Conservation (phyloP, 1,284 basidiomycete species). For the Exsudoporus floridanus region DNA sequence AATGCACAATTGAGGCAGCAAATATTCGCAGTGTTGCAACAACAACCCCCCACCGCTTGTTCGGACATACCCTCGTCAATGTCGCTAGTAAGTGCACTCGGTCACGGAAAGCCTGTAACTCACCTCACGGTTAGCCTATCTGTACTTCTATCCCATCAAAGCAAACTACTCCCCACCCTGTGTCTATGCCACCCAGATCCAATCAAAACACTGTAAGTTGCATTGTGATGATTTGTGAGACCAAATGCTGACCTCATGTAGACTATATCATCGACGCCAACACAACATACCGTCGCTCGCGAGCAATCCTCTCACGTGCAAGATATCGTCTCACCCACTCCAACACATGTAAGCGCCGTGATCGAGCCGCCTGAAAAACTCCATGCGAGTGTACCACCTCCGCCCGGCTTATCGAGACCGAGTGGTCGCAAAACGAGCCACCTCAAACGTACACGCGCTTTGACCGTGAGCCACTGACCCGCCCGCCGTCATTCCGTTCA, state of each 20-base stretch:
- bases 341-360: neutral
- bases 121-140: constrained; percentile 7
- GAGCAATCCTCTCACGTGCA: neutral
- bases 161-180: neutral
- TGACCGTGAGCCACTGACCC: constrained; percentile 4
- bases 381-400: constrained; percentile 8
- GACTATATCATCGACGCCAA: constrained; percentile 5
- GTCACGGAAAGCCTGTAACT: neutral
- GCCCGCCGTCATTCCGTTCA: neutral
- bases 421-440: neutral
- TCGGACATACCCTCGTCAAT: neutral
- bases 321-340: neutral
- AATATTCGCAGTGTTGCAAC: neutral
- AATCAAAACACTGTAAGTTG: neutral
- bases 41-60: neutral
- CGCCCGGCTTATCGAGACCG: constrained; percentile 17
- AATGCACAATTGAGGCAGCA: constrained; percentile 11
- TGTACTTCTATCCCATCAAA: neutral
- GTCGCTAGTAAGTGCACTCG: neutral
- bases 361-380: neutral
- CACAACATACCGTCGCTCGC: neutral
- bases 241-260: constrained; percentile 4
- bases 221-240: neutral
- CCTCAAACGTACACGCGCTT: neutral
- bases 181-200: neutral